Evolutionary conservation across 78 protist species (phyloP).

Genomic region (Speleostelium caveatum): DNA sequence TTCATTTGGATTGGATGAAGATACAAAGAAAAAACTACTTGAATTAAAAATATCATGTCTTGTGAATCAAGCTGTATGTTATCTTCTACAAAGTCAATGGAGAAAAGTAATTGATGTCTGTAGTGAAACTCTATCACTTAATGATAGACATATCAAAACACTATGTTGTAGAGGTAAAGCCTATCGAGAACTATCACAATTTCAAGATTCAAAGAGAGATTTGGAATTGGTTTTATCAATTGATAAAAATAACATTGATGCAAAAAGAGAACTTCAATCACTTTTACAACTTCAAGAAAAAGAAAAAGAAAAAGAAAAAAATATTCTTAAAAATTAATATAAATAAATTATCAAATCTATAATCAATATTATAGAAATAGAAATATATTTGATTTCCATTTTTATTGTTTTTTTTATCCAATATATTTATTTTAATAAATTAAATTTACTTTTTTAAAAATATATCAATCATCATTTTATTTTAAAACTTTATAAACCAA

Average conservation of each 20-base stretch:
- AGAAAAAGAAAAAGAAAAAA: too few species aligned
- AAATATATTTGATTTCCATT: too few species aligned
- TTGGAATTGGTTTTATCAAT: constrained; percentile 8
- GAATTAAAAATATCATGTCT: not conserved
- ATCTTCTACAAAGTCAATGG: not conserved
- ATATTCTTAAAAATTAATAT: too few species aligned
- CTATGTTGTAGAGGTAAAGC: constrained; percentile 20
- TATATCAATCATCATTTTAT: too few species aligned
- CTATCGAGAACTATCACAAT: not conserved
- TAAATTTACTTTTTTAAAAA: too few species aligned
- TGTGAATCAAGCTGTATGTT: not conserved
- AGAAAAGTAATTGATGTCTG: not conserved
- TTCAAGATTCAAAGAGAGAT: not conserved
- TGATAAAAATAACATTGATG: not conserved
- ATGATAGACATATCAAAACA: constrained; percentile 9
- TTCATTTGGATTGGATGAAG: not conserved
- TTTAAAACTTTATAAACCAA: too few species aligned
- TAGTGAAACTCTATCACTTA: not conserved
- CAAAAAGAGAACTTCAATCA: constrained; percentile 22
- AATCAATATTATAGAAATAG: too few species aligned
- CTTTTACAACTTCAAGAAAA: too few species aligned
- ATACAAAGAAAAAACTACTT: not conserved
- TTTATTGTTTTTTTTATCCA: too few species aligned
- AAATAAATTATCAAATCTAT: too few species aligned
- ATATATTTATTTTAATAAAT: too few species aligned